These are phyloP conservation scores for Gloeopeniophorella convolvens DNA, from an alignment of 768 basidiomycete species.

Conservation along the genomic window DNA sequence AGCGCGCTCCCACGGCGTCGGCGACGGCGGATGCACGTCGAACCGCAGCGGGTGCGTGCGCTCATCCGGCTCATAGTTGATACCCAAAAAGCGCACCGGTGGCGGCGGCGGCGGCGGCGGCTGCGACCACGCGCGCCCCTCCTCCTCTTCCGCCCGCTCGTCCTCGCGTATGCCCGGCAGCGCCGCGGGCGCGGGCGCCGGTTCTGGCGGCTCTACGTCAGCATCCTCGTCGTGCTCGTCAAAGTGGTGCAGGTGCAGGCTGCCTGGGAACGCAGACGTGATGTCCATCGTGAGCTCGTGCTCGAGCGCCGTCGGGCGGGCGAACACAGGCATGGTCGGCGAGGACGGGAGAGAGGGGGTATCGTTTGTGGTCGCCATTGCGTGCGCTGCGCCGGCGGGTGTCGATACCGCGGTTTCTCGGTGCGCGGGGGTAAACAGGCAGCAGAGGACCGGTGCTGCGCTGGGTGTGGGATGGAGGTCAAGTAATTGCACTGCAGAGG, in stretches of 20 bases:
- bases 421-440: no score
- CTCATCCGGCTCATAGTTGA: conserved; percentile 17
- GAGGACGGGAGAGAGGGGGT: background rate
- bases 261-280: background rate
- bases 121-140: background rate
- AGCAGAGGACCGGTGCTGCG: no score
- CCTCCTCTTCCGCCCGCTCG: no score
- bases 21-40: conserved; percentile 45
- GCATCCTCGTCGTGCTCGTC: no score
- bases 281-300: conserved; percentile 5
- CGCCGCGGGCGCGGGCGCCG: no score
- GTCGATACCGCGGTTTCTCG: no score
- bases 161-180: no score
- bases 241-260: no score
- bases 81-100: conserved; percentile 16
- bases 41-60: conserved; percentile 38
- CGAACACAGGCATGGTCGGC: background rate
- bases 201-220: no score
- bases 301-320: background rate
- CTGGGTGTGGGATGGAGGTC: no score
- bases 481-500: no score
- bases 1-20: conserved; percentile 62
- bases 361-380: conserved; percentile 4
- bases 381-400: no score
- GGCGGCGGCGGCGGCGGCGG: background rate